These are phyloP conservation scores for Laetiporus sulphureus DNA, from an alignment of 1,284 basidiomycete genomes.

Conservation along the genomic window DNA sequence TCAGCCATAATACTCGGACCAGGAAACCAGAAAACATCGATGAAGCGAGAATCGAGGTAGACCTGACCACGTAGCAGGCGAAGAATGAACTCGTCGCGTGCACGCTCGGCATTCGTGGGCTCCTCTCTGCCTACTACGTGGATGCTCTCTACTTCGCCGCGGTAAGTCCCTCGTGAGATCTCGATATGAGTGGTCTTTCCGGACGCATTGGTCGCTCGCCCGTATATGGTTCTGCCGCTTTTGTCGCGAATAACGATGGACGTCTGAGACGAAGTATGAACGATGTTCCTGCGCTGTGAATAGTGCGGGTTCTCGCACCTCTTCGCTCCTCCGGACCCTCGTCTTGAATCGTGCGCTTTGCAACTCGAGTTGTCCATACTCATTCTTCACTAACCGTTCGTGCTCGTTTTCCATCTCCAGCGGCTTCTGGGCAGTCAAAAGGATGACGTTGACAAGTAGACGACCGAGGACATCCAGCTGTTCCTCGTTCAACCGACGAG, in stretches of 20 bases:
- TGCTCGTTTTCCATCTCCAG: constrained; percentile 19
- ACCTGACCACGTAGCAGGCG: constrained; percentile 1
- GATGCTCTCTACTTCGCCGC: constrained; percentile 1
- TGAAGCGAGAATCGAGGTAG: neutral
- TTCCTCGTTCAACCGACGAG: neutral
- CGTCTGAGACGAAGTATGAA: neutral
- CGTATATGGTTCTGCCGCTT: neutral
- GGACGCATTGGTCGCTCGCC: neutral
- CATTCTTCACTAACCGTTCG: too few relatives aligned
- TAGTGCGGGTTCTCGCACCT: too few relatives aligned
- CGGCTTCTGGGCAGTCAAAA: constrained; percentile 18
- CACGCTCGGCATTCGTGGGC: constrained; percentile 3
- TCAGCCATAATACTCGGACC: constrained; percentile 2
- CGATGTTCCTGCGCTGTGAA: neutral
- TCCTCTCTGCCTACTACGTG: constrained; percentile 7
- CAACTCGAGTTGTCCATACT: constrained; percentile 11
- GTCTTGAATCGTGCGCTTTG: constrained; percentile 16
- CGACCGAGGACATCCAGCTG: constrained; percentile 13
- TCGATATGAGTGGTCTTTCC: constrained; percentile 2
- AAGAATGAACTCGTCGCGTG: constrained; percentile 5
- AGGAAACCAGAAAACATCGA: constrained; percentile 6
- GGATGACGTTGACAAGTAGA: constrained; percentile 12
- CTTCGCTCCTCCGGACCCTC: constrained; percentile 10
- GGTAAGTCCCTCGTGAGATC: neutral
- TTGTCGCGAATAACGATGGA: neutral